These are phyloP conservation scores for Solanum verrucosum DNA, from an alignment of 257 asterid species.

Conservation along the genomic window DNA sequence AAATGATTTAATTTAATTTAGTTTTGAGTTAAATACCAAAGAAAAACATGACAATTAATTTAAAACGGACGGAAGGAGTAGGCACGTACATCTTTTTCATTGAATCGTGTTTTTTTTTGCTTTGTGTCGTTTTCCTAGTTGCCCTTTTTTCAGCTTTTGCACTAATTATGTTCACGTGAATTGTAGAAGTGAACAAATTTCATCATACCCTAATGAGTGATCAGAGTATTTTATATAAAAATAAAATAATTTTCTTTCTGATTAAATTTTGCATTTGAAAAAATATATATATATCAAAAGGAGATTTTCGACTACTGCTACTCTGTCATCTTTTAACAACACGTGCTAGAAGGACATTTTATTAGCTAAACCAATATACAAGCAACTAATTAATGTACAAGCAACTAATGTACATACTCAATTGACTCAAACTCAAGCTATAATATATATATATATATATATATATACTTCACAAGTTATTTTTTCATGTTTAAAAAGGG, in stretches of 20 bases:
- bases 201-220: neutral
- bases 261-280: neutral
- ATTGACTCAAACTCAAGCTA: too few species aligned
- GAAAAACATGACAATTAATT: neutral
- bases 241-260: neutral
- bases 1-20: neutral
- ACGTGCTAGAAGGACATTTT: neutral
- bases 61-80: neutral
- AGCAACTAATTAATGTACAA: too few species aligned
- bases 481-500: too few species aligned
- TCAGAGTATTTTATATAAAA: neutral
- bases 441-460: too few species aligned
- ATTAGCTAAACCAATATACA: too few species aligned
- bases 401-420: neutral
- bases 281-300: neutral
- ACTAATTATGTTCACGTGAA: neutral
- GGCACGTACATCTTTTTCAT: neutral
- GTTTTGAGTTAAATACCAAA: rapidly evolving
- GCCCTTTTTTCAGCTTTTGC: neutral
- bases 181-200: neutral
- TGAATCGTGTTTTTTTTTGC: neutral
- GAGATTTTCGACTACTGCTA: neutral
- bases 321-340: neutral
- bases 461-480: too few species aligned
- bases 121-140: neutral